Base-by-base conservation (phyloP, 1,284 basidiomycete genomes). In the Ustilago cynodontis region DNA sequence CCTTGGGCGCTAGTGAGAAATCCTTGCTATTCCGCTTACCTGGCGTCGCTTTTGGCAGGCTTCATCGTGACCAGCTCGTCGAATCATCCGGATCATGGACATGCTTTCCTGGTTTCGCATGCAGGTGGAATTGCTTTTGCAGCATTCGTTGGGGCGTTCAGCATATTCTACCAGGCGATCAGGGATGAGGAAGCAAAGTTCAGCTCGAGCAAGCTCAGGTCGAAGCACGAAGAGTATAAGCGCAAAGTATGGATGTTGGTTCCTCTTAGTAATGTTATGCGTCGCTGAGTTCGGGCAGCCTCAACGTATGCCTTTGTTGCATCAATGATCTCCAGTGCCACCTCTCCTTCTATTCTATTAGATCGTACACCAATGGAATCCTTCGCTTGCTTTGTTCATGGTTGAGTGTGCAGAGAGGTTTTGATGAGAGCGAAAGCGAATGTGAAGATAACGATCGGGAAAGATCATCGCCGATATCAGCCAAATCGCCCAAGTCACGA, bases 121-220 rank as follows among this genome's bases (percentile, higher is more conserved):
- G 67, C 73, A 3, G 73, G 73, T 0, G 65, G 68, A 1, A 65
- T 76, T 24, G 53, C 68, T 3, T 51, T 76, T 6, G 50, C 73
- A 7, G 55, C 22, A 4, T 28, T 76, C 2, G 24, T 67, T 4
- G 65, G 71, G 0, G 68, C 52, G 2, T 63, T 76, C 60, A 71
- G 57, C 51, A 53, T 76, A 57, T 68, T 60, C 28, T 68, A 65
- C n/a, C 60, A 64, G 43, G 73, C 68, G 2, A 71, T 71, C 24
- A 47, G 73, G 35, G 67, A 76, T n/a, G 73, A 76, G 51, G 73
- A 76, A 49, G 68, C 68, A 39, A 76, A 76, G 43, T 76, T 76
- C n/a, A 57, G 47, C 37, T 59, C 58, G 29, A 71, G 73, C 65
- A 76, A 76, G 61, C 59, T 76, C 3, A 60, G 68, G 16, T 20